Base-by-base conservation (phyloP, 495 filamentous ascomycete genomes). In the Annulohypoxylon bovei region DNA sequence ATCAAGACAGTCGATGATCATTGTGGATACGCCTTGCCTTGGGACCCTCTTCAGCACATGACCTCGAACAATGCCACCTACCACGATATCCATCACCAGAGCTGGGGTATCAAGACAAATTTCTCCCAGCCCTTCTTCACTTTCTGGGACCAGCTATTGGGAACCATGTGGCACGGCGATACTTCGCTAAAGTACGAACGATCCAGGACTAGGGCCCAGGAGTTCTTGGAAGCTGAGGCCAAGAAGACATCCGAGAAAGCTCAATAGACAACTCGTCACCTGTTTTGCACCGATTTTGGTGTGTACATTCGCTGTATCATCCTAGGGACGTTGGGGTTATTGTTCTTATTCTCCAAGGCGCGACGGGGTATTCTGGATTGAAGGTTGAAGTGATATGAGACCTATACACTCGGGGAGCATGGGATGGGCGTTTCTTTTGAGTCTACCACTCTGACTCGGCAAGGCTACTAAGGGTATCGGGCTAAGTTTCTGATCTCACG, bases 1-100 rank as follows among this genome's bases (percentile, higher is more conserved):
- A 88, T 97, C 84, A 99, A 99, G 83, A 97, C 94, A 0, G 94
- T 99, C 23, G 94, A 97, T 76, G 95, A 99, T 76, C 95, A 99
- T 80, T 97, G 94, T 79, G 95, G 95, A 64, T 99, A 98, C 73
- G 83, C 86, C n/a, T 88, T 99, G 54, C 95, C 95, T 5, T 98
- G 90, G 88, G 95, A 99, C 78, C 95, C 95, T 18, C 83, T 98
- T 67, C 94, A 98, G 83, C 89, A 89, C 74, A 81, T 97, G 30
- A 96, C 92, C 35, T 90, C 91, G 74, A 97, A 99, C 83, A 97
- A 98, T 71, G 92, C 95, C 18, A 90, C 88, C 20, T 99, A 97
- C 79, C 95, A 99, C 78, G 95, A 99, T 77, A 92, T 99, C 56
- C 95, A 99, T 78, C 95, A 99, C 80, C 95, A 99, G 81, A 97